These are phyloP conservation scores for Heritiera fomes DNA, from an alignment of 345 rosid species.

Conservation along the genomic window DNA sequence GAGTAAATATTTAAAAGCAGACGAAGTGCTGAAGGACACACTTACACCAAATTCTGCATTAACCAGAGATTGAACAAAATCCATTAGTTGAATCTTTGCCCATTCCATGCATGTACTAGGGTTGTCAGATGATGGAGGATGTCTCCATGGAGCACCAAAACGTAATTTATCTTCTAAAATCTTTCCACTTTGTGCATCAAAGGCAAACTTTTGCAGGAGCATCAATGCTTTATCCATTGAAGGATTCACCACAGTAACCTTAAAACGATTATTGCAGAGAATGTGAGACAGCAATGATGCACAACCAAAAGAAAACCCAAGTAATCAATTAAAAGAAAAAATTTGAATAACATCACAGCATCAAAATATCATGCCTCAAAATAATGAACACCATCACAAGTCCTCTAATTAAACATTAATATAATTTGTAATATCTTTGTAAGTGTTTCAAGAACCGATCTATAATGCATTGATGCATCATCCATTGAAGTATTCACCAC, in stretches of 20 bases:
- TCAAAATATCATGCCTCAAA: not conserved
- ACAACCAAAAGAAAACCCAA: not conserved
- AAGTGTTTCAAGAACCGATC: constrained; percentile 1
- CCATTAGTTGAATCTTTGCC: constrained; percentile 96
- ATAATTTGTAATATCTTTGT: not conserved
- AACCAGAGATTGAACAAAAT: constrained; percentile 75
- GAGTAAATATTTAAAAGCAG: constrained; percentile 2
- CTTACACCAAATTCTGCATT: constrained; percentile 79
- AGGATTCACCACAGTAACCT: constrained; percentile 89
- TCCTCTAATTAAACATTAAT: not conserved
- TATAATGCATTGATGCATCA: not conserved
- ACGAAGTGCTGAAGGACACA: constrained; percentile 9
- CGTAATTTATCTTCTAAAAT: constrained; percentile 62
- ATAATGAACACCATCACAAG: not conserved
- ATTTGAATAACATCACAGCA: constrained; percentile 6
- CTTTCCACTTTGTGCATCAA: constrained; percentile 63
- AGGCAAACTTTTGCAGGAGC: constrained; percentile 65
- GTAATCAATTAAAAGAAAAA: constrained; percentile 3
- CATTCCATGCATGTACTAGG: constrained; percentile 43
- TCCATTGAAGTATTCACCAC: not conserved
- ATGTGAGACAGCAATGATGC: not conserved
- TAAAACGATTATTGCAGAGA: constrained; percentile 14
- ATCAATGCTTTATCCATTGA: constrained; percentile 79
- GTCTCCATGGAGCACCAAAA: constrained; percentile 96
- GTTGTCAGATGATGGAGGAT: constrained; percentile 63